Conservation (phyloP, 768 basidiomycete genomes). For the Amanita pallidorosea region DNA sequence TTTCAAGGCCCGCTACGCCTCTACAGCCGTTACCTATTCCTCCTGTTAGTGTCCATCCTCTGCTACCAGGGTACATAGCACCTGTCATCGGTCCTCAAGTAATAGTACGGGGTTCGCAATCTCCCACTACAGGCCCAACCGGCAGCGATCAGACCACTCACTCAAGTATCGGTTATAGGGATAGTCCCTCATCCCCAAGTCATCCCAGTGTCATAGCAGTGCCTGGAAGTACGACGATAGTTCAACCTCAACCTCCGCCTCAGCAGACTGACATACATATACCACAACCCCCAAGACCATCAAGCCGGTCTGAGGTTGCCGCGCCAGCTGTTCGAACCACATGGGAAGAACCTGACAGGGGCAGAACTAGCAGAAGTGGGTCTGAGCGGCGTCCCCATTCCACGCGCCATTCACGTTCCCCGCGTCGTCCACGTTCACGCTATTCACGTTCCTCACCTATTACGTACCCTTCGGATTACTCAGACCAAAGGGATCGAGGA, state of each 20-base stretch:
- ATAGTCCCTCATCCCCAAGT: background rate
- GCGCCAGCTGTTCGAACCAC: background rate
- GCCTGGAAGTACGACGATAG: background rate
- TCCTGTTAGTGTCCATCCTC: constrained; percentile 7
- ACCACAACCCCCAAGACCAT: background rate
- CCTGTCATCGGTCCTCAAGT: background rate
- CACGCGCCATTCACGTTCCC: background rate
- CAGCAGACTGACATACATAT: background rate
- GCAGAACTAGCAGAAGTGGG: constrained; percentile 5
- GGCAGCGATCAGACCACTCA: background rate
- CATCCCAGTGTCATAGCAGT: background rate
- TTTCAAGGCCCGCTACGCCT: constrained; percentile 7
- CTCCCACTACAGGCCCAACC: background rate
- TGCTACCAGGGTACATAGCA: background rate
- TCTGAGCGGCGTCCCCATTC: background rate
- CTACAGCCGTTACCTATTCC: constrained; percentile 1
- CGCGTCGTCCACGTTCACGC: background rate
- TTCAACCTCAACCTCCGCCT: background rate
- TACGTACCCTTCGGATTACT: constrained; percentile 3
- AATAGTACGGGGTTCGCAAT: background rate
- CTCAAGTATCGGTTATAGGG: background rate
- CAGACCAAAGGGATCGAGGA: background rate
- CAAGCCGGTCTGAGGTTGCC: background rate
- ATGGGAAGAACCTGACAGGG: background rate
- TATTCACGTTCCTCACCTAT: background rate